Base-by-base conservation (phyloP, 2,329 filamentous ascomycete species). In the Xylariaceae sp. region DNA sequence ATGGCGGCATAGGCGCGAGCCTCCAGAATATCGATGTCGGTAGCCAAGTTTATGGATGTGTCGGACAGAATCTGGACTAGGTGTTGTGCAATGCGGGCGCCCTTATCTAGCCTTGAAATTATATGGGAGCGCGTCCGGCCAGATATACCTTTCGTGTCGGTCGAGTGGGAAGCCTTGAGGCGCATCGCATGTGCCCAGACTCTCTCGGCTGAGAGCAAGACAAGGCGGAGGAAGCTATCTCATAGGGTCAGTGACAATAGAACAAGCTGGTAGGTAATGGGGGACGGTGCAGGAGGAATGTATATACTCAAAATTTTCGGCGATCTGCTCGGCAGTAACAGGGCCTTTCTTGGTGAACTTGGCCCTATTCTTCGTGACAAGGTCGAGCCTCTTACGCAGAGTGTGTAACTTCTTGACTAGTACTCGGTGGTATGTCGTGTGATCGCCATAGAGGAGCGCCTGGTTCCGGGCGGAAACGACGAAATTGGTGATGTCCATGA, bases 121-220 rank as follows among this genome's bases (percentile, higher is more conserved):
- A 97, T 94, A 71, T 99, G 92, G 51, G 87, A 87, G 67, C 91
- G 85, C 19, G 89, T 87, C 50, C 87, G 84, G 57, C 91, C 87
- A 31, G 85, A 82, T 60, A 96, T 87, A 47, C 85, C 86, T 70
- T 89, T 88, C 57, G 86, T 84, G 64, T 94, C 89, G 64, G 88
- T 81, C 40, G 88, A 83, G 69, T 95, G 89, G 26, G 83, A 77
- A 3, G 89, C 82, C 73, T 95, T 96, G 80, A 96, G 90, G 68
- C 88, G 85, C 91, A 97, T 95, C 55, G 91, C 92, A 71, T 96
- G 87, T 39, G 94, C 92, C 89, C 91, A 97, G 50, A 91, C 89
- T 60, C 94, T 83, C 75, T 99, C 94, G 57, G 91, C 85, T 40
- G 85, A 88, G 66, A 96, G 83, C 54, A 99, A 79, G 34, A 92